These are phyloP conservation scores for Talaromyces pinophilus DNA, from an alignment of 2,329 filamentous ascomycete species.

Conservation along the genomic window DNA sequence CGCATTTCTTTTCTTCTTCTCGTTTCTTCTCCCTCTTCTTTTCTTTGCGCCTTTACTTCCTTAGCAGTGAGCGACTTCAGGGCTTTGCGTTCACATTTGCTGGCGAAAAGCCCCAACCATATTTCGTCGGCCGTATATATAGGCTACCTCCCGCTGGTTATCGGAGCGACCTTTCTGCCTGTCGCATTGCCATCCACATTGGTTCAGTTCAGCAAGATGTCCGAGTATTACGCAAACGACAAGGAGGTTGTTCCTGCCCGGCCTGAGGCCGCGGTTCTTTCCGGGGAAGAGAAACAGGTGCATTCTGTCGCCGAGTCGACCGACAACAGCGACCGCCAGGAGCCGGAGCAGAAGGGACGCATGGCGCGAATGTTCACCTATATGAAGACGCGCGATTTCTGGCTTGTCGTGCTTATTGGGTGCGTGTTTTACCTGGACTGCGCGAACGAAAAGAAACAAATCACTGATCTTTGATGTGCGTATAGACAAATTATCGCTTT, in stretches of 20 bases:
- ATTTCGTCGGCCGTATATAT: background rate
- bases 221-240: conserved; percentile 5
- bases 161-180: background rate
- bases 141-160: conserved; percentile 9
- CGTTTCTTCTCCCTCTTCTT: background rate
- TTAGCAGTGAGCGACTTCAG: conserved; percentile 55
- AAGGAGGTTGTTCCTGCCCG: conserved; percentile 15
- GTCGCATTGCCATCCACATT: background rate
- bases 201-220: conserved; percentile 28
- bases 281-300: conserved; percentile 15
- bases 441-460: background rate
- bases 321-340: conserved; percentile 16
- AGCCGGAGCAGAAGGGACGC: conserved; percentile 14
- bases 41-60: conserved; percentile 16
- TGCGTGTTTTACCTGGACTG: background rate
- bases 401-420: conserved; percentile 21
- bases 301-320: conserved; percentile 13
- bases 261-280: background rate
- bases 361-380: conserved; percentile 16
- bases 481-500: conserved; percentile 75
- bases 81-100: conserved; percentile 57
- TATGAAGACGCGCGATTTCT: conserved; percentile 23
- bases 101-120: conserved; percentile 49
- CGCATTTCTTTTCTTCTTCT: background rate
- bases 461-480: background rate